These are phyloP conservation scores for Hirsutella thompsonii DNA, from an alignment of 2,329 filamentous ascomycete species.

Conservation along the genomic window DNA sequence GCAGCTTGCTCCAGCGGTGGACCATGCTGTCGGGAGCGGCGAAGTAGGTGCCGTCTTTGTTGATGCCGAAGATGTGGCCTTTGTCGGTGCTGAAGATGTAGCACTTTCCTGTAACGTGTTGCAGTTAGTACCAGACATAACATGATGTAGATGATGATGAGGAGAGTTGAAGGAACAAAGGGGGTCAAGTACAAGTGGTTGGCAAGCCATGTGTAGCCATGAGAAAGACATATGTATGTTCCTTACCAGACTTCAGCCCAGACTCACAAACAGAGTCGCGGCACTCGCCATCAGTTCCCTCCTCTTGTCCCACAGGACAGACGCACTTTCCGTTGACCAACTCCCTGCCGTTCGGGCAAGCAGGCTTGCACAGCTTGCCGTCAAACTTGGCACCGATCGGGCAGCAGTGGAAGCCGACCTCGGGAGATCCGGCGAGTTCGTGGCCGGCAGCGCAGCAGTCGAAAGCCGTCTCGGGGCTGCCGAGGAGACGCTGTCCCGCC, in stretches of 20 bases:
- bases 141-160: not conserved
- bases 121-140: not conserved
- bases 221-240: too few species aligned
- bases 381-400: slow-evolving; percentile 5
- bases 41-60: slow-evolving; percentile 3
- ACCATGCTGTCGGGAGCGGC: slow-evolving; percentile 4
- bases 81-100: slow-evolving; percentile 7
- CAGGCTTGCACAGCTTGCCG: slow-evolving; percentile 6
- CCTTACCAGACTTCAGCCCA: slow-evolving; percentile 2
- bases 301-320: slow-evolving; percentile 4
- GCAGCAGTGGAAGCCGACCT: slow-evolving; percentile 8
- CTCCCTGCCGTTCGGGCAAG: slow-evolving; percentile 6
- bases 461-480: slow-evolving; percentile 6
- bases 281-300: slow-evolving; percentile 4
- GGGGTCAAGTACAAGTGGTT: too few species aligned
- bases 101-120: slow-evolving; percentile 7
- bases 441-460: slow-evolving; percentile 9
- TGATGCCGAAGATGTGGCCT: slow-evolving; percentile 5
- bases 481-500: slow-evolving; percentile 4
- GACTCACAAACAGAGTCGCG: not conserved
- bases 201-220: too few species aligned
- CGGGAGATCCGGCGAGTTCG: slow-evolving; percentile 4
- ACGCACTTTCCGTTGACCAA: slow-evolving; percentile 6
- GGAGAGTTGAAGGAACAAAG: not conserved
- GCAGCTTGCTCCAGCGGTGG: slow-evolving; percentile 8